Evolutionary conservation across 140 eudicot species (phyloP).

Genomic region (Anethum foeniculum): DNA sequence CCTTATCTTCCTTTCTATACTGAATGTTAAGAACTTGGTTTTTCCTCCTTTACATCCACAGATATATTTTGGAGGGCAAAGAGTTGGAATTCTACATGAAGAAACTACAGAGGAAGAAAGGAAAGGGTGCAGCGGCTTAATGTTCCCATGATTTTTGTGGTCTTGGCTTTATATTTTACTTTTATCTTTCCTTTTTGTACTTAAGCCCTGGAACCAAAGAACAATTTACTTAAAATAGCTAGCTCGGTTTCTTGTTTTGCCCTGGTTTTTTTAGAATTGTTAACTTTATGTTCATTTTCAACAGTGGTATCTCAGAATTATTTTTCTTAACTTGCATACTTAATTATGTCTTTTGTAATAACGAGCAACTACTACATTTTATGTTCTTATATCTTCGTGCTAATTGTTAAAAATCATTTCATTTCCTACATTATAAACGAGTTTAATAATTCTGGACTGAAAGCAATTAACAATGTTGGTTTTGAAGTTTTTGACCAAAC

Average conservation of each 20-base stretch:
- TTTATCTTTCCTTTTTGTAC: neutral
- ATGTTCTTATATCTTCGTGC: neutral
- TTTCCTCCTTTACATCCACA: neutral
- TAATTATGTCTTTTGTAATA: neutral
- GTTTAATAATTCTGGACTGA: neutral
- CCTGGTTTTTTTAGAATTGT: neutral
- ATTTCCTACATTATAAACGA: neutral
- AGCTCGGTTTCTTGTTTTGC: neutral
- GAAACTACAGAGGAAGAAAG: slow-evolving; percentile 80
- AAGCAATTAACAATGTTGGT: neutral
- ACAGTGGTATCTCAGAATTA: no score
- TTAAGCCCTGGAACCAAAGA: neutral
- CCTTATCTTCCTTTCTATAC: neutral
- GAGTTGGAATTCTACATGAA: slow-evolving; percentile 48
- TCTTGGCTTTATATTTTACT: neutral
- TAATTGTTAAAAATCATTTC: neutral
- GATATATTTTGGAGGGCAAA: slow-evolving; percentile 36
- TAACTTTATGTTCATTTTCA: neutral
- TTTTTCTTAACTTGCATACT: neutral
- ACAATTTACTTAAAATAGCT: neutral
- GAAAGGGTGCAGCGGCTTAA: slow-evolving; percentile 58
- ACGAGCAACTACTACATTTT: neutral
- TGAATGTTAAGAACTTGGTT: neutral
- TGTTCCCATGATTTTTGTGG: neutral
- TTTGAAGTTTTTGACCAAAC: neutral